Conservation (phyloP, 164 flowering plant species). For the Litsea cubeba region DNA sequence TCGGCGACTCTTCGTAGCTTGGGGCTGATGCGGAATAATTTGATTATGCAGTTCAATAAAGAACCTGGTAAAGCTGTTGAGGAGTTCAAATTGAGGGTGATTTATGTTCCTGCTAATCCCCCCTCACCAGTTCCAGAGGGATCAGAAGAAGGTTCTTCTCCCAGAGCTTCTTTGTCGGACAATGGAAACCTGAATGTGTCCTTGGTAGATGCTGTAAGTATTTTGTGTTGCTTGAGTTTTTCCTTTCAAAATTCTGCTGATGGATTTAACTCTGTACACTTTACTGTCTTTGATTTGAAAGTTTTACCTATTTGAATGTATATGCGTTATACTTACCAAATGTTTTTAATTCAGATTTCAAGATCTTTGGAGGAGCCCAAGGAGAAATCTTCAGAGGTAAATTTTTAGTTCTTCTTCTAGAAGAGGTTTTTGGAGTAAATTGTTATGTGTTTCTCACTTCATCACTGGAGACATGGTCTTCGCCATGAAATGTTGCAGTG, state of each 20-base stretch:
- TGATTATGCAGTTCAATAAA: constrained; percentile 58
- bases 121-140: constrained; percentile 96
- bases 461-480: no score
- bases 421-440: not conserved
- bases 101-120: constrained; percentile 76
- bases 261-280: not conserved
- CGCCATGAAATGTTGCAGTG: no score
- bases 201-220: constrained; percentile 53
- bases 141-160: constrained; percentile 83
- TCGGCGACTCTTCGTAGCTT: not conserved
- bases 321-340: not conserved
- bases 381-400: constrained; percentile 54
- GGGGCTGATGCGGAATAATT: not conserved
- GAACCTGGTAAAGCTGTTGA: constrained; percentile 67
- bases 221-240: not conserved
- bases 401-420: not conserved
- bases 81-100: constrained; percentile 77
- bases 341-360: constrained; percentile 36
- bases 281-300: not conserved
- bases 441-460: no score
- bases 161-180: constrained; percentile 46
- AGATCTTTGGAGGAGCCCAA: constrained; percentile 45
- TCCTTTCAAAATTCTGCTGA: no score
- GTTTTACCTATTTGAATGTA: not conserved
- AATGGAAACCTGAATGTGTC: constrained; percentile 43